Evolutionary conservation across 441 rosid genomes (phyloP).

Genomic region (Brassica hybrid): DNA sequence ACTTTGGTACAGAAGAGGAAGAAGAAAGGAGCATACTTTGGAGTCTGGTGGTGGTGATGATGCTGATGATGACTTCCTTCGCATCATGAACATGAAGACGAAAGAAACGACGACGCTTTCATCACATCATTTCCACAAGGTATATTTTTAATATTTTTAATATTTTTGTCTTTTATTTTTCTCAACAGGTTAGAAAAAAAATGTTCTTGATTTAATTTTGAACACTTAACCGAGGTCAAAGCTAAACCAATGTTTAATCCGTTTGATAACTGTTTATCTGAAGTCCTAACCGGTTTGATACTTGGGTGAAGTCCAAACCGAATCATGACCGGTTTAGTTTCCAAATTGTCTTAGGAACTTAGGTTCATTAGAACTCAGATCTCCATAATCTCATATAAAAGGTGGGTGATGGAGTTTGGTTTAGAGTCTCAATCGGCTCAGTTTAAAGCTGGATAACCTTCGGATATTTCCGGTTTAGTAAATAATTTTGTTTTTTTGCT

Average conservation of each 20-base stretch:
- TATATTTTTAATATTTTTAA: neutral
- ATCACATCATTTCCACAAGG: slow-evolving; percentile 34
- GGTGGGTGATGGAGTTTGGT: neutral
- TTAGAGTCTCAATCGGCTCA: neutral
- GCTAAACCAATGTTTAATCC: no score
- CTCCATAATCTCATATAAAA: neutral
- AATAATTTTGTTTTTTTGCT: slow-evolving; percentile 26
- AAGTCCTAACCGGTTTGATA: no score
- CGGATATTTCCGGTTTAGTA: slow-evolving; percentile 13
- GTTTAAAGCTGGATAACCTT: neutral
- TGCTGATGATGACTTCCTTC: slow-evolving; percentile 37
- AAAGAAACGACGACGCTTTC: slow-evolving; percentile 30
- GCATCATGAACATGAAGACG: slow-evolving; percentile 27
- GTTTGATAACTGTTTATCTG: no score
- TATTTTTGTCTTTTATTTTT: no score
- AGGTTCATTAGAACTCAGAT: no score
- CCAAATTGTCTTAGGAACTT: neutral
- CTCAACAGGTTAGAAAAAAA: neutral
- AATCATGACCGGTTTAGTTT: slow-evolving; percentile 12
- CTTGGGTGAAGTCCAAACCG: neutral
- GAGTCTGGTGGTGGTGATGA: slow-evolving; percentile 34
- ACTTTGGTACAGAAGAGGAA: slow-evolving; percentile 41
- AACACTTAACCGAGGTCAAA: no score
- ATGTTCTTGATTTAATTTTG: neutral
- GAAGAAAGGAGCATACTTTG: slow-evolving; percentile 33